Evolutionary conservation across 225 moss, liverwort and hornwort species (phyloP).

Genomic region (Physcomitrellopsis africana): DNA sequence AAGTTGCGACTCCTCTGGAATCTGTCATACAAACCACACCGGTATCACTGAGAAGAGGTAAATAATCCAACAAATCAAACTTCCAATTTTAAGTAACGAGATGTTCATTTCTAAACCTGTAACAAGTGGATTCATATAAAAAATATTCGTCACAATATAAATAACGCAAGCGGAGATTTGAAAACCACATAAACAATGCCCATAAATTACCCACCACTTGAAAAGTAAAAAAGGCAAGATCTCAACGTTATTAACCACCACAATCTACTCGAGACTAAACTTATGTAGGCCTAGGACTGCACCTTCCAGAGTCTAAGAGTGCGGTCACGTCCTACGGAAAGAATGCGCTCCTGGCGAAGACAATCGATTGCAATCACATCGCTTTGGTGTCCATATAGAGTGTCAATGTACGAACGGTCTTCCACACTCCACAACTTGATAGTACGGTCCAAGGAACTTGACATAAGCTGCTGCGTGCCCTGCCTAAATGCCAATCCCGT

Average conservation of each 20-base stretch:
- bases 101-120: conserved; percentile 3
- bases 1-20: conserved; percentile 92
- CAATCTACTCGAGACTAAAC: background rate
- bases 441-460: conserved; percentile 83
- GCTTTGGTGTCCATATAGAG: conserved; percentile 88
- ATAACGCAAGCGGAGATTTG: background rate
- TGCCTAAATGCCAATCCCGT: conserved; percentile 88
- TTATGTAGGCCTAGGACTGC: conserved; percentile 9
- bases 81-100: conserved; percentile 8
- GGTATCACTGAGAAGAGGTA: conserved; percentile 23
- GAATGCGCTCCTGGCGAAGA: conserved; percentile 92
- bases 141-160: background rate
- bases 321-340: conserved; percentile 95
- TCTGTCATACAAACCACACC: conserved; percentile 44
- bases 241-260: conserved; percentile 2
- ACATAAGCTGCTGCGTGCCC: conserved; percentile 97
- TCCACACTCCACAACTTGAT: conserved; percentile 97
- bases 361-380: conserved; percentile 91
- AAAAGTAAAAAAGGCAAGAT: background rate
- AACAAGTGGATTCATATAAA: conserved; percentile 1
- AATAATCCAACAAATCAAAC: background rate
- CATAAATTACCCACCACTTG: background rate
- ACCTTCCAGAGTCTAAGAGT: conserved; percentile 96
- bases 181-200: too few relatives aligned
- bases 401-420: conserved; percentile 92